phyloP scores from a whole-genome alignment of 768 basidiomycete species.

The Heimioporus sp. region DNA sequence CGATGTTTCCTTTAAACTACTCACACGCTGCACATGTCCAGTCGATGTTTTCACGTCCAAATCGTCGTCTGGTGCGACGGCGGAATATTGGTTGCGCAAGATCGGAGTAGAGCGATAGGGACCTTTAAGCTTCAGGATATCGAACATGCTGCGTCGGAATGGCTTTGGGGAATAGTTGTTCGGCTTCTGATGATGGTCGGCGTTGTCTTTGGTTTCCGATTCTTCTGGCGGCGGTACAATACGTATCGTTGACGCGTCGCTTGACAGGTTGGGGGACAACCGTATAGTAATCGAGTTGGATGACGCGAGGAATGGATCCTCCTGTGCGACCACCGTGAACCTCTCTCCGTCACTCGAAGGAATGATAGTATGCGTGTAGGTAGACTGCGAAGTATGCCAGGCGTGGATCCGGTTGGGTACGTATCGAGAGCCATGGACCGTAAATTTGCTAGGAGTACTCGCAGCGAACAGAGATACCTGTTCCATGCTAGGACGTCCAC shows the following conservation, averaged over 20 bases:
- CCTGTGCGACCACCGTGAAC: conserved; percentile 19
- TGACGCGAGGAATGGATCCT: conserved; percentile 23
- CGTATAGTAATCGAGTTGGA: background rate
- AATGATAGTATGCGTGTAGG: conserved; percentile 13
- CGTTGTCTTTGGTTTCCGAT: background rate
- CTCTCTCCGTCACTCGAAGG: conserved; percentile 24
- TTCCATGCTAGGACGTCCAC: conserved; percentile 25
- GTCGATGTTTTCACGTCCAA: background rate
- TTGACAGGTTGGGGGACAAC: background rate
- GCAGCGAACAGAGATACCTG: conserved; percentile 23
- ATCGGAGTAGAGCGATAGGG: background rate
- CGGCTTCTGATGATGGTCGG: background rate
- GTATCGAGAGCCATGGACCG: conserved; percentile 29
- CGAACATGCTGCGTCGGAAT: conserved; percentile 21
- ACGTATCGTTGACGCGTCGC: conserved; percentile 1
- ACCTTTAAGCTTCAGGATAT: conserved; percentile 18
- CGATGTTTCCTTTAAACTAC: background rate
- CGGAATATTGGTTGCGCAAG: background rate
- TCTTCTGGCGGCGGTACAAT: conserved; percentile 1
- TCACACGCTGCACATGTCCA: background rate
- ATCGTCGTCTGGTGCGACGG: background rate
- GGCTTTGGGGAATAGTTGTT: conserved; percentile 9
- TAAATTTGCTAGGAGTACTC: conserved; percentile 29
- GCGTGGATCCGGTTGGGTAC: conserved; percentile 8
- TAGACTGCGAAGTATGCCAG: conserved; percentile 10